Evolutionary conservation across 2,329 filamentous ascomycete species (phyloP).

Genomic region (Alternaria triticimaculans): DNA sequence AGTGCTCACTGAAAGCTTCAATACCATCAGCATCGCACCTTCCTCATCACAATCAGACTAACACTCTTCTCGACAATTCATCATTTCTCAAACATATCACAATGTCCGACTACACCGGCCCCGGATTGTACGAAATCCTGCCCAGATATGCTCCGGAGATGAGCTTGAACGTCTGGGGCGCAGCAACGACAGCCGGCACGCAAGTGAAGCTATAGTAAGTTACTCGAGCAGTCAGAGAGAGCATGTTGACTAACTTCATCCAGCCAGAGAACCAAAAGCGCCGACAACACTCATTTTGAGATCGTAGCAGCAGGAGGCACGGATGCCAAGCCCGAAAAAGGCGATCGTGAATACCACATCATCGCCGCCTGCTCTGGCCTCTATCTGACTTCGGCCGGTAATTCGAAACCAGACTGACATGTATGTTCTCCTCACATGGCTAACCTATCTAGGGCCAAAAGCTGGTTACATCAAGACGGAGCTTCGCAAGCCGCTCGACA

Average conservation of each 20-base stretch:
- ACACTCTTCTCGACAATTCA: not conserved
- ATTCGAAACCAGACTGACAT: not conserved
- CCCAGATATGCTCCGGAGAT: not conserved
- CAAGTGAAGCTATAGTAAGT: conserved; percentile 1
- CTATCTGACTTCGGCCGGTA: not conserved
- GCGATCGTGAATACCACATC: conserved; percentile 9
- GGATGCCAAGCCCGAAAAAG: not conserved
- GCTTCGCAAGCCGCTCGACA: not conserved
- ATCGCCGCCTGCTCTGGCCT: conserved; percentile 3
- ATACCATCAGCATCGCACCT: not conserved
- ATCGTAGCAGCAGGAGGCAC: conserved; percentile 1
- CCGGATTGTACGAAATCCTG: conserved; percentile 1
- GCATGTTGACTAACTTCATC: not conserved
- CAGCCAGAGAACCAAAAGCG: not conserved
- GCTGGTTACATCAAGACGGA: not conserved
- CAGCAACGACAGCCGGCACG: not conserved
- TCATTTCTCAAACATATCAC: not conserved
- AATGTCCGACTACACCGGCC: conserved; percentile 7
- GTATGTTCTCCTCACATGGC: not conserved
- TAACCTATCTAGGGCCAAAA: not conserved
- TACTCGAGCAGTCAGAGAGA: not conserved
- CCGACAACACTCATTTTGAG: not conserved
- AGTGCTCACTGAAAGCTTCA: too few species aligned
- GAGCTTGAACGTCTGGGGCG: not conserved
- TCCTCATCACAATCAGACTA: too few species aligned